phyloP scores from a whole-genome alignment of 495 filamentous ascomycete genomes.

The Glonium stellatum region DNA sequence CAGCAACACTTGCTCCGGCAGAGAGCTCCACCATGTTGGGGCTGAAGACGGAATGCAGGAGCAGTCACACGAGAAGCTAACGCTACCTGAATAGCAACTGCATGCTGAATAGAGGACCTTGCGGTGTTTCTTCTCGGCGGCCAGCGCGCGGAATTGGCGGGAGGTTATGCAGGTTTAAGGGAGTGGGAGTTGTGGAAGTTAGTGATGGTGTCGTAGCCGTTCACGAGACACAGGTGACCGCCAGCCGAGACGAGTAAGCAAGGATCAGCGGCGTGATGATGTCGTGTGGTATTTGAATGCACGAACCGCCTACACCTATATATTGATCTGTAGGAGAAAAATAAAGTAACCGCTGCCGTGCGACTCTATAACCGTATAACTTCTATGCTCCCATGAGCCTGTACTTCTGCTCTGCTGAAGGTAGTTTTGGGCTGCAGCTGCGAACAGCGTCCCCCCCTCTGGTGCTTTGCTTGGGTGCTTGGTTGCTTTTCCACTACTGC shows the following conservation, averaged over 20 bases:
- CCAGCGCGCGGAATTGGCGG: neutral
- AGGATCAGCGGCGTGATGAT: slow-evolving; percentile 26
- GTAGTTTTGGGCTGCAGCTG: no score
- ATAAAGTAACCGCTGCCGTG: no score
- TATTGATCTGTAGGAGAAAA: no score
- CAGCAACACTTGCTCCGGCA: slow-evolving; percentile 77
- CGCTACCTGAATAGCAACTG: slow-evolving; percentile 15
- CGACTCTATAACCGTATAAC: no score
- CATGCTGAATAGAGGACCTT: slow-evolving; percentile 16
- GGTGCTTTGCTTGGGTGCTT: no score
- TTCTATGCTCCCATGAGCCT: no score
- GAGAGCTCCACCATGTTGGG: slow-evolving; percentile 76
- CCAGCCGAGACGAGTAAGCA: slow-evolving; percentile 21
- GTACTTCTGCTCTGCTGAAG: no score
- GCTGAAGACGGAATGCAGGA: slow-evolving; percentile 39
- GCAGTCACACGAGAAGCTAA: slow-evolving; percentile 6
- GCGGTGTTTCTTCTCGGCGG: neutral
- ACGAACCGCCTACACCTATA: no score
- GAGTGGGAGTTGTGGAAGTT: neutral
- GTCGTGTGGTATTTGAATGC: slow-evolving; percentile 16
- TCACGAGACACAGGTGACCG: slow-evolving; percentile 10
- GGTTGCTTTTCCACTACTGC: no score
- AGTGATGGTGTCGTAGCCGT: neutral
- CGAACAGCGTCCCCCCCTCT: no score
- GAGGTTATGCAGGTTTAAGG: neutral